Evolutionary conservation across 2,329 filamentous ascomycete genomes (phyloP), one percentile per base, ranked within the genome.

Genomic region (Kalmusia sp.): DNA sequence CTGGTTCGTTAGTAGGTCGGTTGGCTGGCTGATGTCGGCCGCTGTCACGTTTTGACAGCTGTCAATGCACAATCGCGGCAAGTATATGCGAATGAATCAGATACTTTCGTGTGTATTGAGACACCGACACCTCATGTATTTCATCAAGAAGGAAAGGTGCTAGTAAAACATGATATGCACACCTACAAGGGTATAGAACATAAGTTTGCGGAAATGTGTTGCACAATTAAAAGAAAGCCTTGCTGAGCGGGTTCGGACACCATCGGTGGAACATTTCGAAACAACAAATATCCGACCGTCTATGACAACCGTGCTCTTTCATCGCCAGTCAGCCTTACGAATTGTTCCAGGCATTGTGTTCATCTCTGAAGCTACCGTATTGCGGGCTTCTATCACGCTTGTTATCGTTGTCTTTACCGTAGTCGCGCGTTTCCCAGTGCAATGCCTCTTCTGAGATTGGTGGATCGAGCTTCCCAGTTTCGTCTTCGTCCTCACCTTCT

Each of bases 331-430:
- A 30, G 2, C 19, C 9, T 58, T 56, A 59, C 54, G 56, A 53
- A 30, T 67, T 57, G 41, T 70, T 72, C 76, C 76, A 79, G 6
- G 68, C 71, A 46, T 76, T 70, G 12, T 73, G 68, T 58, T 79
- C 76, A 33, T 77, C 76, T 54, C 71, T 63, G 54, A 77, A 77
- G 61, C 74, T 77, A 51, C 73, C 74, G 49, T 77, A 77, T n/a
- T 74, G 70, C 15, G 70, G 69, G 45, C 70, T 73, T 4, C 55
- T 68, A 14, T 64, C 51, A 22, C 64, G 39, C 31, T 59, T 52
- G 15, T 61, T 54, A 11, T 63, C 35, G 2, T 64, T 53, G 8
- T 56, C 58, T n/a, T 62, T 49, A 49, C 55, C 62, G 44, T 69
- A 67, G 35, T 75, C 62, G 48, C 73, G 66, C 11, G 54, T 61